Evolutionary conservation across 306 rosid species (phyloP).

Genomic region (Geum urbanum): DNA sequence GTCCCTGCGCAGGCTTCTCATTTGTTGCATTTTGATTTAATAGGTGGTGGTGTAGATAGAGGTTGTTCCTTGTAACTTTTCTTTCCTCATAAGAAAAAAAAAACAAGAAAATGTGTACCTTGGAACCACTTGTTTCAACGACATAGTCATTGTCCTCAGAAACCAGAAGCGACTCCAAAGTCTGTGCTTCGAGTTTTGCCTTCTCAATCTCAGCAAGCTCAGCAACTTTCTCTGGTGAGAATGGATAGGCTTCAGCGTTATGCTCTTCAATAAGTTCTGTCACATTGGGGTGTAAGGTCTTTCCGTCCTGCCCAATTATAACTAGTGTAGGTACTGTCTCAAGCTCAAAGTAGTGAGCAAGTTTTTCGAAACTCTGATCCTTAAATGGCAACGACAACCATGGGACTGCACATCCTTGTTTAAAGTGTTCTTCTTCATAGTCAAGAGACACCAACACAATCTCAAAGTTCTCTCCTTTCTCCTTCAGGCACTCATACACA

Average conservation of each 20-base stretch:
- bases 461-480: constrained; percentile 50
- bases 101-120: constrained; percentile 39
- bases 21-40: no score
- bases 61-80: no score
- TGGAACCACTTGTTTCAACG: constrained; percentile 32
- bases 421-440: constrained; percentile 30
- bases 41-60: no score
- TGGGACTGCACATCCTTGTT: constrained; percentile 32
- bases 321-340: constrained; percentile 31
- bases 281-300: constrained; percentile 38
- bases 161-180: constrained; percentile 46
- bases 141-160: constrained; percentile 36
- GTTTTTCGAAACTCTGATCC: constrained; percentile 33
- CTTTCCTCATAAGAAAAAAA: no score
- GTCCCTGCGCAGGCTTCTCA: no score
- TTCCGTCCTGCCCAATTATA: constrained; percentile 47
- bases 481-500: constrained; percentile 35
- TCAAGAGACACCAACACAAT: constrained; percentile 43
- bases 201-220: constrained; percentile 44
- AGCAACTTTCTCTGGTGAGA: constrained; percentile 36
- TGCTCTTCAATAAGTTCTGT: constrained; percentile 38
- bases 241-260: constrained; percentile 44
- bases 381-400: constrained; percentile 50
- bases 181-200: constrained; percentile 39
- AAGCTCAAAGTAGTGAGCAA: constrained; percentile 42